A percentile compares a stretch with the other conserved stretches of the same genome.
phyloP scores from a whole-genome alignment of 345 rosid species.

The Zanthoxylum bungeanum region DNA sequence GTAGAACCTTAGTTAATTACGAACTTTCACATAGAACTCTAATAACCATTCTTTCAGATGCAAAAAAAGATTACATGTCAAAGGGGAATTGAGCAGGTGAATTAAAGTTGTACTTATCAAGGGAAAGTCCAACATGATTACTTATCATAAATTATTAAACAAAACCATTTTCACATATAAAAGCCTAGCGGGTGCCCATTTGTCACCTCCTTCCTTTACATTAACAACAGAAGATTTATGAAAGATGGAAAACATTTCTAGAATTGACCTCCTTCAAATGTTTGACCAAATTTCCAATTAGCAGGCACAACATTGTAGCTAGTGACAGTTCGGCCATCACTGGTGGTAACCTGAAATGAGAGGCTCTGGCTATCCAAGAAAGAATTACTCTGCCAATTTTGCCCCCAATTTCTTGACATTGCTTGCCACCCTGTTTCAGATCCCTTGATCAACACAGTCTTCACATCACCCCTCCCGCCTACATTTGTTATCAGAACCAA shows the following conservation, averaged over 20 bases:
- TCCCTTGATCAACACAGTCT: constrained; percentile 27
- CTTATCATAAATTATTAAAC: background rate
- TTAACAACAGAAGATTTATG: background rate
- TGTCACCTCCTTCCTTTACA: too few relatives aligned
- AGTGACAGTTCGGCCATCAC: constrained; percentile 25
- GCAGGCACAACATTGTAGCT: constrained; percentile 27
- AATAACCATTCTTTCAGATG: too few relatives aligned
- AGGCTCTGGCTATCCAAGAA: constrained; percentile 37
- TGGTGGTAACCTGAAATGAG: constrained; percentile 26
- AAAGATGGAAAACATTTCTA: background rate
- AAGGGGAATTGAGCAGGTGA: too few relatives aligned
- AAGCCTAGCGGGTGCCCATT: background rate
- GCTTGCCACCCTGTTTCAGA: constrained; percentile 30
- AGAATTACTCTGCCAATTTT: constrained; percentile 40
- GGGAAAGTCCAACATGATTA: too few relatives aligned
- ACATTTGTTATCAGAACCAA: constrained; percentile 40
- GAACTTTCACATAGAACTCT: too few relatives aligned
- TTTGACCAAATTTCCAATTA: constrained; percentile 37
- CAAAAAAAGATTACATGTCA: too few relatives aligned
- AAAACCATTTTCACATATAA: background rate
- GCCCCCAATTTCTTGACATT: constrained; percentile 44
- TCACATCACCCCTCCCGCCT: constrained; percentile 32
- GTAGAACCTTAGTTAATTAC: too few relatives aligned
- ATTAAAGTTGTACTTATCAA: too few relatives aligned
- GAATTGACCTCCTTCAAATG: constrained; percentile 34